phyloP scores from a whole-genome alignment of 2,329 filamentous ascomycete species.

The Rutstroemia sp. region DNA sequence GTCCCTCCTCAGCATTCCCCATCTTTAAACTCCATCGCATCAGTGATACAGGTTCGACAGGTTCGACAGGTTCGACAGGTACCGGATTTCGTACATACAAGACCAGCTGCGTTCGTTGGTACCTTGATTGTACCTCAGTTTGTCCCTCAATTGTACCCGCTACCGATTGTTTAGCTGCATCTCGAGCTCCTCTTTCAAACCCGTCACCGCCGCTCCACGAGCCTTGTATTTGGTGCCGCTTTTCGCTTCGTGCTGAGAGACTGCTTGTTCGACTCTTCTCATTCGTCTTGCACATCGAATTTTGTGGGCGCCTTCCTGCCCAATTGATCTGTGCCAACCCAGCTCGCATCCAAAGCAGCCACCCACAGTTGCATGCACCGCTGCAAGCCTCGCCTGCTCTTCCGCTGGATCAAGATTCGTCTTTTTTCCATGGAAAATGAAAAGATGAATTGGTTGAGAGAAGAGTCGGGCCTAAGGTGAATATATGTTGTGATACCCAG shows the following conservation, averaged over 20 bases:
- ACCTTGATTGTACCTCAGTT: too few species aligned
- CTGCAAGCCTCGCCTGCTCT: neutral
- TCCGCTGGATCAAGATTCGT: neutral
- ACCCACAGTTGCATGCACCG: neutral
- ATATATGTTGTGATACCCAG: conserved; percentile 8
- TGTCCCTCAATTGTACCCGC: too few species aligned
- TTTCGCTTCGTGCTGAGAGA: neutral
- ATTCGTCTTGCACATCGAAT: neutral
- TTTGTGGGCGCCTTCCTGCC: neutral
- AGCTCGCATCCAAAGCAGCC: conserved; percentile 3
- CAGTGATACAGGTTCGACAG: too few species aligned
- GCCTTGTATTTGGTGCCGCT: neutral
- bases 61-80: too few species aligned
- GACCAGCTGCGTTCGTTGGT: too few species aligned
- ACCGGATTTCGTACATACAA: too few species aligned
- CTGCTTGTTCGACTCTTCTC: neutral
- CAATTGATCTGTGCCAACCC: conserved; percentile 9
- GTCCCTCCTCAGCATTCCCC: too few species aligned
- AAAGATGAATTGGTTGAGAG: neutral
- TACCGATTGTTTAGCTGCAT: neutral
- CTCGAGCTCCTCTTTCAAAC: neutral
- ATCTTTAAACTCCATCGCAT: too few species aligned
- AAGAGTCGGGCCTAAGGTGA: neutral
- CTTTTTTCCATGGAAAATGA: neutral
- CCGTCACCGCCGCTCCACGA: neutral